phyloP scores from a whole-genome alignment of 2,329 filamentous ascomycete genomes.

The Sporothrix variecibatus region DNA sequence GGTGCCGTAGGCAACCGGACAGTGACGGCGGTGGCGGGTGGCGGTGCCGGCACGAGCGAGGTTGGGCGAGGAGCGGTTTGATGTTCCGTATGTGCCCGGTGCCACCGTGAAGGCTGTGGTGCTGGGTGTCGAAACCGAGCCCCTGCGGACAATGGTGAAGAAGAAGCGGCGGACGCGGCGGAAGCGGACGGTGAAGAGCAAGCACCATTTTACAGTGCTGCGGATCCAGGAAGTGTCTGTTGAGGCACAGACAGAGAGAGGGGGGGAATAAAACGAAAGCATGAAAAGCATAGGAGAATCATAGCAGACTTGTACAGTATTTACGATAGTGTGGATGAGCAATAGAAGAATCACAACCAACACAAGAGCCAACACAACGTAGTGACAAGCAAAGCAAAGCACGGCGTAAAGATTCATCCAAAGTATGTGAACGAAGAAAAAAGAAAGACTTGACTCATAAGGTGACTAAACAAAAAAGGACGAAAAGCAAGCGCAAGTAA shows the following conservation, averaged over 20 bases:
- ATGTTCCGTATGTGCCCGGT: constrained; percentile 24
- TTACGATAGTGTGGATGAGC: constrained; percentile 12
- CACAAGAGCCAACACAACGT: neutral
- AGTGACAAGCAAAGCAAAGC: neutral
- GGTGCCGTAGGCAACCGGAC: constrained; percentile 73
- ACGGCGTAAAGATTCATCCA: constrained; percentile 3
- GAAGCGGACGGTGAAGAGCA: constrained; percentile 77
- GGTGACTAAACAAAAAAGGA: constrained; percentile 12
- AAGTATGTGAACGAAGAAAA: neutral
- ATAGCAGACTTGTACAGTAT: neutral
- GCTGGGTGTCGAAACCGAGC: constrained; percentile 79
- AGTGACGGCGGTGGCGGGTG: constrained; percentile 27
- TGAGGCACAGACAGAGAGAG: neutral
- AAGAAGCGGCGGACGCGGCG: constrained; percentile 76
- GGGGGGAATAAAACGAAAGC: neutral
- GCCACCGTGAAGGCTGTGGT: constrained; percentile 61
- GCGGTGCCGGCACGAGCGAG: neutral
- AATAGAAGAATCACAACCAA: constrained; percentile 13
- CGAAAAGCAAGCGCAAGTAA: neutral
- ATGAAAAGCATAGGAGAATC: neutral
- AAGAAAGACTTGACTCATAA: neutral
- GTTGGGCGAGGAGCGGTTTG: neutral
- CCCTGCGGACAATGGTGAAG: constrained; percentile 75
- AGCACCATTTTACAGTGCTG: constrained; percentile 86
- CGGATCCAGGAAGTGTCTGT: constrained; percentile 66